phyloP scores from a whole-genome alignment of 2,329 filamentous ascomycete genomes.

The Beauveria medogensis region DNA sequence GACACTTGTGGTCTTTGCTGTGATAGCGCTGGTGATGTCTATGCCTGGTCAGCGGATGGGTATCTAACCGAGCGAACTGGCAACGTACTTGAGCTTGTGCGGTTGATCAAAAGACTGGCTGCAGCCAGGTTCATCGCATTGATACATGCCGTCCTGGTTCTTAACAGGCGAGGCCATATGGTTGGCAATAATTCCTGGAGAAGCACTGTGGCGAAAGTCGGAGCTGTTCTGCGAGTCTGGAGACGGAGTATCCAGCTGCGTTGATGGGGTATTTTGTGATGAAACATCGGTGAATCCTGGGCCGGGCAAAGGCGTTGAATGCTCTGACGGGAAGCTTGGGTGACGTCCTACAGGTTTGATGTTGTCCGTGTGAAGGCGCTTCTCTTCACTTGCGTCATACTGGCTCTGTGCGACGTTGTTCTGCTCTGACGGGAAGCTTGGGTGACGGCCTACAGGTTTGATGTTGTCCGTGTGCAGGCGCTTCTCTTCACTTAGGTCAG shows the following conservation, averaged over 20 bases:
- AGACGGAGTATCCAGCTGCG: conserved; percentile 35
- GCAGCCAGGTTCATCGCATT: conserved; percentile 30
- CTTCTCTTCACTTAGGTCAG: conserved; percentile 17
- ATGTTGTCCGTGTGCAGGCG: conserved; percentile 19
- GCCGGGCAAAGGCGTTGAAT: conserved; percentile 33
- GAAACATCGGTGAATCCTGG: conserved; percentile 33
- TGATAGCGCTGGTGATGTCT: conserved; percentile 55
- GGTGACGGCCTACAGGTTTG: conserved; percentile 20
- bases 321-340: conserved; percentile 30
- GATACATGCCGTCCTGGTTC: conserved; percentile 21
- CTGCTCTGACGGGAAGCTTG: conserved; percentile 23
- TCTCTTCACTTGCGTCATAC: conserved; percentile 15
- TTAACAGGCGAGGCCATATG: conserved; percentile 19
- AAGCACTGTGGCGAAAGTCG: conserved; percentile 29
- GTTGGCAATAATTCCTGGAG: conserved; percentile 21
- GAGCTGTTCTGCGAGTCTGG: conserved; percentile 30
- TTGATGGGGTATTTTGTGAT: conserved; percentile 38
- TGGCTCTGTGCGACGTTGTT: neutral
- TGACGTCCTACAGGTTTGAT: conserved; percentile 20
- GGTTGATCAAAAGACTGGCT: conserved; percentile 44
- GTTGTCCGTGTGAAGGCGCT: conserved; percentile 19
- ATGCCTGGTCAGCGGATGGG: conserved; percentile 14
- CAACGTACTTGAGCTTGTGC: conserved; percentile 49
- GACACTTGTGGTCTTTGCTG: conserved; percentile 50
- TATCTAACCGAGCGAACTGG: neutral